Evolutionary conservation across 208 protist genomes (phyloP), one percentile per base, ranked within the genome.

Genomic region (Angomonas deanei): DNA sequence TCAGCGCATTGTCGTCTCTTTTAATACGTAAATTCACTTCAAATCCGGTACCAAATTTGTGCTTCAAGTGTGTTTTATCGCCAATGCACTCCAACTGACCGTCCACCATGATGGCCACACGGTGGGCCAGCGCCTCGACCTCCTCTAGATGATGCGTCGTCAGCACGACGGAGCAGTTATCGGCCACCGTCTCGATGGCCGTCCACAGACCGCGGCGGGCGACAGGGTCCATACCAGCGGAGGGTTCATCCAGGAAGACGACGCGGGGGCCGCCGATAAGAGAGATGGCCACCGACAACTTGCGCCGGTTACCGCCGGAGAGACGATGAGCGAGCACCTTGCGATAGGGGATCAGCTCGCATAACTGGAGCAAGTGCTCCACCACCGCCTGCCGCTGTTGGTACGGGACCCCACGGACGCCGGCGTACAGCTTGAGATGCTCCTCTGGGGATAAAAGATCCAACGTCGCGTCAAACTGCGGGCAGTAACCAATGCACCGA

Each of bases 111-210:
- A 98, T 97, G 27, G 78, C 89, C 0, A 97, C 74, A 28, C 86
- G 74, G 56, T 84, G 54, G 28, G 81, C 83, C 6, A 98, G 71
- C 0, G 88, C 89, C 66, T 97, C 91, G 54, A 87, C 82, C 78
- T 98, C 94, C 59, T 96, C 91, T 71, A 98, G 72, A 49, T 95
- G 88, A 53, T 98, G 94, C 34, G 93, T 97, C 28, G 93, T 97
- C 33, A 98, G 67, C 56, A 92, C 82, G 23, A 92, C 70, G n/a
- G 85, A 74, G 74, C 85, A 92, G 64, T 79, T 69, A 30, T 65
- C 54, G 8, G 82, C 47, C n/a, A 86, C 71, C 50, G 66, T 61
- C 68, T 89, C 76, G 39, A 88, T 91, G 21, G 72, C 74, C 15
- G 52, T 81, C 92, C 92, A 97, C 56, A 96, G 64, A 31, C 64